Evolutionary conservation across 805 yeast genomes (phyloP).

Genomic region (Kodamaea hsintzibuensis): DNA sequence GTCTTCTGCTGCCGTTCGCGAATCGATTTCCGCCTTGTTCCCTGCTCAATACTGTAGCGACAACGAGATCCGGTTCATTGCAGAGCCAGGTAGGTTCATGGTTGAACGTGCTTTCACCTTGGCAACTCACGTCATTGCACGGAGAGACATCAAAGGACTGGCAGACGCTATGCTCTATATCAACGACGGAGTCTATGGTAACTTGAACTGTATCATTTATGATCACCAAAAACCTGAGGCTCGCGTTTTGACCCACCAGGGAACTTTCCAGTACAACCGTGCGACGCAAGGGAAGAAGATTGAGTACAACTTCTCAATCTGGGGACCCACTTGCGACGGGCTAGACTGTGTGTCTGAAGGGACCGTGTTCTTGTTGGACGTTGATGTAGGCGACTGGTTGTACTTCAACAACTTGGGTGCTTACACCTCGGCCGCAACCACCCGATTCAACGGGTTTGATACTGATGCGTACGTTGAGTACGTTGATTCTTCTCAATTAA

Average conservation of each 20-base stretch:
- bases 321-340: constrained; percentile 99
- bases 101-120: constrained; percentile 84
- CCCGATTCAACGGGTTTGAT: constrained; percentile 87
- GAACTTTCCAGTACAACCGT: constrained; percentile 41
- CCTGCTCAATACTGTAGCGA: constrained; percentile 39
- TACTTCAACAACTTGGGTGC: constrained; percentile 86
- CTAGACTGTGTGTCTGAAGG: constrained; percentile 73
- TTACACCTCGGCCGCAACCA: constrained; percentile 89
- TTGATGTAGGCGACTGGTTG: constrained; percentile 89
- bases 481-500: constrained; percentile 34
- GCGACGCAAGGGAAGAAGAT: constrained; percentile 9
- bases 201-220: constrained; percentile 87
- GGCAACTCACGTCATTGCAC: constrained; percentile 84
- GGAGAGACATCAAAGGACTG: constrained; percentile 44
- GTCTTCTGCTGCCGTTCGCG: constrained; percentile 57
- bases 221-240: constrained; percentile 87
- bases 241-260: constrained; percentile 58
- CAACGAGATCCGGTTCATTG: constrained; percentile 54
- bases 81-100: constrained; percentile 93
- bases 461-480: constrained; percentile 61
- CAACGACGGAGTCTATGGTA: constrained; percentile 95
- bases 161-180: constrained; percentile 48
- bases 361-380: constrained; percentile 55
- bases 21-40: constrained; percentile 59
- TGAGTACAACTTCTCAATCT: constrained; percentile 57